Conservation (phyloP, 495 filamentous ascomycete species). For the Lepidopterella palustris region DNA sequence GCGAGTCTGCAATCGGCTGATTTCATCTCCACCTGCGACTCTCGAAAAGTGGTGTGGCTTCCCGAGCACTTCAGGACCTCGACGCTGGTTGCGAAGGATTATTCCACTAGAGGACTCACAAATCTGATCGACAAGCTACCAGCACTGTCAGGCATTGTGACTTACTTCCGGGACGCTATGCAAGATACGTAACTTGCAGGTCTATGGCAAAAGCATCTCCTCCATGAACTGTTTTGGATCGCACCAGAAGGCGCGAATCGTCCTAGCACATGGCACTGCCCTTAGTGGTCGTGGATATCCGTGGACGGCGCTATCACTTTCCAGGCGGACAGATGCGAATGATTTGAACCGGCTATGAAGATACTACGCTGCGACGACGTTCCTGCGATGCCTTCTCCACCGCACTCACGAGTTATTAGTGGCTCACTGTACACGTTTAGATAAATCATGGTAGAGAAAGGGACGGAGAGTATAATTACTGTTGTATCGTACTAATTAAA, state of each 20-base stretch:
- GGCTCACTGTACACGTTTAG: neutral
- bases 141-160: neutral
- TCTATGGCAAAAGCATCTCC: neutral
- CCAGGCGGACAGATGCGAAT: neutral
- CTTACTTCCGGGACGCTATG: neutral
- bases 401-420: neutral
- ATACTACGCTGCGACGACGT: neutral
- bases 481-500: no score
- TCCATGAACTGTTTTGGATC: neutral
- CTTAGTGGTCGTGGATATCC: neutral
- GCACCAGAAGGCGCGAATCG: neutral
- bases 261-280: neutral
- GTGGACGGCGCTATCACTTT: neutral
- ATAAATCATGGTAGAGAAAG: neutral
- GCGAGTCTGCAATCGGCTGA: neutral
- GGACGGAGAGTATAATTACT: no score
- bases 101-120: neutral
- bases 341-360: neutral
- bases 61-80: neutral
- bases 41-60: neutral
- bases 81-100: neutral
- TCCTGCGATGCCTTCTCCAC: neutral
- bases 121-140: neutral
- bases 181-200: neutral
- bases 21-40: neutral